A percentile compares a stretch with the other conserved stretches of the same genome.
Evolutionary conservation across 192 early-diverging fungal genomes (phyloP).

Genomic region (Backusella liffmaniae): DNA sequence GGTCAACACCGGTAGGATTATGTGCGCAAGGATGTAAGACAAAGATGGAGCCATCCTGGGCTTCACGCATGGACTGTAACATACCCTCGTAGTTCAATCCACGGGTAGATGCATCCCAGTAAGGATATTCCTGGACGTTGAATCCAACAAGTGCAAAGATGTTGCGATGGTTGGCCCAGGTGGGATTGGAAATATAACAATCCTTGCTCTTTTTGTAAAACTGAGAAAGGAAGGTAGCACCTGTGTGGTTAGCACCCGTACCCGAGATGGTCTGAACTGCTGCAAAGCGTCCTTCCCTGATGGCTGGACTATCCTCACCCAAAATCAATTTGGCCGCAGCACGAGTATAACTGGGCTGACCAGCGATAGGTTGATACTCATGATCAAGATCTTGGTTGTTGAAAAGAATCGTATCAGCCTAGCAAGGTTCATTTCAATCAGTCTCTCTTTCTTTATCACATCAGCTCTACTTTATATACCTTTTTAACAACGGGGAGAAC

Average conservation of each 20-base stretch:
- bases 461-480: slow-evolving; percentile 42
- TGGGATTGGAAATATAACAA: slow-evolving; percentile 92
- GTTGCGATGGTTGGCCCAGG: slow-evolving; percentile 92
- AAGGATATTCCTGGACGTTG: slow-evolving; percentile 81
- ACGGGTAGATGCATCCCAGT: slow-evolving; percentile 81
- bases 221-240: slow-evolving; percentile 76
- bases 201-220: slow-evolving; percentile 64
- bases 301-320: slow-evolving; percentile 61
- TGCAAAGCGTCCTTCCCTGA: slow-evolving; percentile 30
- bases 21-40: slow-evolving; percentile 97
- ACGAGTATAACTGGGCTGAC: slow-evolving; percentile 71
- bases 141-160: slow-evolving; percentile 90
- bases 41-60: slow-evolving; percentile 80
- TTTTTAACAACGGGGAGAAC: slow-evolving; percentile 91
- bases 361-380: slow-evolving; percentile 93
- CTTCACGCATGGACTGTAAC: slow-evolving; percentile 63
- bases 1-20: slow-evolving; percentile 99
- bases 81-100: slow-evolving; percentile 81
- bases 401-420: slow-evolving; percentile 76
- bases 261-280: slow-evolving; percentile 93
- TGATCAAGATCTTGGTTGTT: slow-evolving; percentile 76
- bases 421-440: background rate
- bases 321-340: slow-evolving; percentile 85
- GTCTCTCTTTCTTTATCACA: background rate
- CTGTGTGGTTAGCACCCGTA: slow-evolving; percentile 88